Percentiles rank a stretch among this genome's conserved stretches.
Evolutionary conservation across 2,329 filamentous ascomycete species (phyloP).

Genomic region (Cladophialophora carrionii): DNA sequence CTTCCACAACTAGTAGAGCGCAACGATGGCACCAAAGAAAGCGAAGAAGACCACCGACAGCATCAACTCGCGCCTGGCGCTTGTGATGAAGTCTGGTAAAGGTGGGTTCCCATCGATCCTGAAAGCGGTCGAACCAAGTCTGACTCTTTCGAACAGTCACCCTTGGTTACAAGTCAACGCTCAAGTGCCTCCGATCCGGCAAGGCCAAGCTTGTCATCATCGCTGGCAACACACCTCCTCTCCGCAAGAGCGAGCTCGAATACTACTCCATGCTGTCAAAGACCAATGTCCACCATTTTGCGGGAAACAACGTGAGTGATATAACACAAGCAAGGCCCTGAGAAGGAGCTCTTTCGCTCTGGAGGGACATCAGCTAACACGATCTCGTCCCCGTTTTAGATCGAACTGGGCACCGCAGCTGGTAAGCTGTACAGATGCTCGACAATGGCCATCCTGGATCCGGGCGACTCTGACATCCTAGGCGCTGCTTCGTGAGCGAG

Average conservation of each 20-base stretch:
- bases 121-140: conserved; percentile 13
- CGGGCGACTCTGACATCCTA: conserved; percentile 98
- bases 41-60: conserved; percentile 79
- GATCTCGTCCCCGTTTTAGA: conserved; percentile 59
- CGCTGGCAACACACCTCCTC: conserved; percentile 92
- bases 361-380: conserved; percentile 66
- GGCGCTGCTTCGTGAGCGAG: conserved; percentile 50
- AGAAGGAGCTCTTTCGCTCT: conserved; percentile 88
- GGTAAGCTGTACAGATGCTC: conserved; percentile 99
- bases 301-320: conserved; percentile 93
- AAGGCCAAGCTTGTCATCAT: conserved; percentile 99
- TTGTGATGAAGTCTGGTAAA: conserved; percentile 70
- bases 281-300: conserved; percentile 96
- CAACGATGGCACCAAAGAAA: conserved; percentile 69
- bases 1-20: conserved; percentile 40
- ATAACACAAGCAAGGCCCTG: conserved; percentile 62
- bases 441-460: conserved; percentile 95
- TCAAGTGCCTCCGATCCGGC: conserved; percentile 88
- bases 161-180: conserved; percentile 84
- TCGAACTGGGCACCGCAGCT: conserved; percentile 96
- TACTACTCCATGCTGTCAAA: conserved; percentile 58
- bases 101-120: conserved; percentile 40
- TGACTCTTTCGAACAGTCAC: conserved; percentile 61
- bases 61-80: conserved; percentile 71
- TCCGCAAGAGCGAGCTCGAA: conserved; percentile 97